Evolutionary conservation across 345 rosid genomes (phyloP), one percentile per base, ranked within the genome.

Genomic region (Populus pruinosa): DNA sequence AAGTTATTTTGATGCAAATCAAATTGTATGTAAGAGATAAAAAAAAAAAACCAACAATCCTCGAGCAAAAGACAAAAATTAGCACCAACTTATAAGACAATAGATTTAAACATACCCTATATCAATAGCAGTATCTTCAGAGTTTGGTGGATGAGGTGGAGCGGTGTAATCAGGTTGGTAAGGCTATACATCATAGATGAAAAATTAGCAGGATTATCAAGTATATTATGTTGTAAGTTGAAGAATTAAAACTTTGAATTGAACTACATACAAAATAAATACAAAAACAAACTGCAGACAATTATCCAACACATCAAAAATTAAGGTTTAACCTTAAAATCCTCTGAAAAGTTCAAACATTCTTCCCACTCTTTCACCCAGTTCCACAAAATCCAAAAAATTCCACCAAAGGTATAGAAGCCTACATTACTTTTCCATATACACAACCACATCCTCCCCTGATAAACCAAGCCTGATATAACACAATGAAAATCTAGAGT

Each of bases 131-230:
- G 90, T 85, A 67, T 96, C 97, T 81, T 91, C 98, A 13, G 86
- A 27, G 23, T 16, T 81, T 27, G 87, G 88, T 12, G 82, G 90
- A 76, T 78, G 86, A 76, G 93, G 90, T 75, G 94, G 95, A 77
- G 95, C 91, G 25, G 94, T 96, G 76, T 92, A 96, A 77, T 91
- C 94, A 81, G 91, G 87, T 81, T 91, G 91, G 77, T 93, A 96
- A 79, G 90, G 87, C 97, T 96, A 71, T 49, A 76, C 18, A 81
- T 55, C 56, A 87, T 14, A 84, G 25, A 21, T 18, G 70, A 75
- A 85, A 29, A n/a, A 36, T 41, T 25, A 67, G n/a, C 38, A 77
- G 59, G 8, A 71, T 7, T 8, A 31, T 68, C 81, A 69, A 43
- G 33, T 55, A 6, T 67, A 27, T 33, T 47, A 43, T 13, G 18